Base-by-base conservation (phyloP, 208 protist genomes). In the Trypanosoma vivax region DNA sequence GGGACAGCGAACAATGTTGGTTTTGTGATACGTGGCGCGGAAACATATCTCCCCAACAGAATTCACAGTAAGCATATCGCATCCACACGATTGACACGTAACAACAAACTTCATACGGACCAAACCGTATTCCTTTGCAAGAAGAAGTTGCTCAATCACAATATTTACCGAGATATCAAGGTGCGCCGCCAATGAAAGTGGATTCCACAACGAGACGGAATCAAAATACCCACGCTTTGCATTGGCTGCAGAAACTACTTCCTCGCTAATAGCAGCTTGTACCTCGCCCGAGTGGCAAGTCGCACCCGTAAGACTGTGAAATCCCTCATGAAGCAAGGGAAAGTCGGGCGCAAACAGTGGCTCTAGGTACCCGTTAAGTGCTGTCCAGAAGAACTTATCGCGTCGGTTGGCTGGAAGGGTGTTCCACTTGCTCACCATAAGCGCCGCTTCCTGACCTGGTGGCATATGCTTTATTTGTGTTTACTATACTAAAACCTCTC, bases 191-290 rank as follows among this genome's bases (percentile, higher is more conserved):
- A 92, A 43, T 1, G 67, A 69, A 0, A 77, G 64, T 23, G 85
- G 85, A 68, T 92, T 92, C 76, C 74, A 84, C 9, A 92, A 45
- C 0, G 76, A 82, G 48, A 92, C 76, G 31, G 61, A 61, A 34
- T 82, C 66, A 53, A 83, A 89, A 30, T 83, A 57, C 0, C 50
- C 43, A 0, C 81, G 77, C 28, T 73, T 37, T 18, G 65, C 62
- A 48, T 88, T 92, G 29, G 69, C 70, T 18, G 57, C 55, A 27
- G 59, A 55, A 4, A 84, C 35, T 5, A 77, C 48, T 11, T 42
- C 46, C 3, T 48, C 51, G 35, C 64, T 60, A 10, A 88, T 46
- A 7, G 76, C 34, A 0, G 59, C 40, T 5, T 70, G 41, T 11
- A 73, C 66, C n/a, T 78, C 64, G 37, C 62, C 61, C 19, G 58